Conservation (phyloP, 2,329 filamentous ascomycete species). For the Lomentospora prolificans region DNA sequence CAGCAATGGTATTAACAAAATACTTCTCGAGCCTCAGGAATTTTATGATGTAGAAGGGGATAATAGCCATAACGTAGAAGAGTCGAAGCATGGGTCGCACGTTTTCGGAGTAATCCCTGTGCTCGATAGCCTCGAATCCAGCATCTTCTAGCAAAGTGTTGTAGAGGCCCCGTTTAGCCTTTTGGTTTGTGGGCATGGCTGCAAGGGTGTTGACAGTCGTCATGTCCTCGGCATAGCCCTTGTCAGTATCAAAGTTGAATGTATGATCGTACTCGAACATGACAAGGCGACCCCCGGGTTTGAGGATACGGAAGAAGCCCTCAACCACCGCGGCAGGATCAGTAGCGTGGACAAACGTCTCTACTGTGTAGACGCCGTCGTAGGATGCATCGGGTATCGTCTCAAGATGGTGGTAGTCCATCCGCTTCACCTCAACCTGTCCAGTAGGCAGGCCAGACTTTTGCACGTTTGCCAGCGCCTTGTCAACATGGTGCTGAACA, state of each 20-base stretch:
- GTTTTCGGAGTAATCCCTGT: slow-evolving; percentile 34
- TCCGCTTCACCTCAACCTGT: not conserved
- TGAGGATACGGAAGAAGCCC: slow-evolving; percentile 36
- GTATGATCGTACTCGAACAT: slow-evolving; percentile 40
- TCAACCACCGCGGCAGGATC: slow-evolving; percentile 21
- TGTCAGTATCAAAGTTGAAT: slow-evolving; percentile 33
- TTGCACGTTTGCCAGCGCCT: slow-evolving; percentile 31
- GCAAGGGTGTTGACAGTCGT: slow-evolving; percentile 29
- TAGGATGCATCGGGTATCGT: slow-evolving; percentile 25
- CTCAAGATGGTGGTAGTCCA: slow-evolving; percentile 37
- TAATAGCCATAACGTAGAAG: slow-evolving; percentile 33
- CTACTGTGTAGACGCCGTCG: slow-evolving; percentile 46
- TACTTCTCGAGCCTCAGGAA: slow-evolving; percentile 31
- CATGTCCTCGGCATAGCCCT: slow-evolving; percentile 22
- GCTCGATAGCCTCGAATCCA: slow-evolving; percentile 33
- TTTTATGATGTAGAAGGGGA: slow-evolving; percentile 35
- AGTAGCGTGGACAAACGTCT: slow-evolving; percentile 44
- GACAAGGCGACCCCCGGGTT: slow-evolving; percentile 34
- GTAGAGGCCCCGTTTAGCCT: slow-evolving; percentile 27
- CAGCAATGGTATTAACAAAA: slow-evolving; percentile 31
- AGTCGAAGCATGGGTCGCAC: slow-evolving; percentile 37
- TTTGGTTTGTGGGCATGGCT: slow-evolving; percentile 34
- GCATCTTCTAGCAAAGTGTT: slow-evolving; percentile 29
- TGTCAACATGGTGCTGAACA: slow-evolving; percentile 33
- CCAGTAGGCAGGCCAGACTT: not conserved